Percentiles rank a stretch among this genome's conserved stretches.
Conservation (phyloP, 495 filamentous ascomycete genomes). For the Aspergillus taichungensis region DNA sequence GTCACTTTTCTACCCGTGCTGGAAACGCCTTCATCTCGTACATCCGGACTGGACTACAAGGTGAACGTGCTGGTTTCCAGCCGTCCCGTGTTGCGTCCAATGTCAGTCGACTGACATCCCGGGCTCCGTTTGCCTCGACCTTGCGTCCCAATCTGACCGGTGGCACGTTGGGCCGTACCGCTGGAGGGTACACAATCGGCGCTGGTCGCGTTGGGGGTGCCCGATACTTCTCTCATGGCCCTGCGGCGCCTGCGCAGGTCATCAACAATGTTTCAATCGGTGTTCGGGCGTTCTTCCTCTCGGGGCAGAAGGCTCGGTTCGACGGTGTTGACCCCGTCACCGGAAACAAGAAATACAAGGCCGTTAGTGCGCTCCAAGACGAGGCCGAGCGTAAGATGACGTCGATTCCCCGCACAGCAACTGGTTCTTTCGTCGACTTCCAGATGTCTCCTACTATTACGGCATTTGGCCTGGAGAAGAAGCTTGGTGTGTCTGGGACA, state of each 20-base stretch:
- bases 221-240: constrained; percentile 83
- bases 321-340: constrained; percentile 58
- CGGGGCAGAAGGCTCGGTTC: constrained; percentile 75
- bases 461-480: constrained; percentile 49
- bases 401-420: constrained; percentile 42
- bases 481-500: constrained; percentile 19
- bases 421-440: constrained; percentile 80
- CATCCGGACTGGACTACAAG: constrained; percentile 39
- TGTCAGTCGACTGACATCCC: constrained; percentile 57
- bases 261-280: constrained; percentile 91
- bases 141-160: constrained; percentile 89
- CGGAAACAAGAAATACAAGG: constrained; percentile 70
- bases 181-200: constrained; percentile 75
- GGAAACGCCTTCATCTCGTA: constrained; percentile 55
- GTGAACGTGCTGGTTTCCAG: constrained; percentile 56
- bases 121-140: constrained; percentile 80
- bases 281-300: constrained; percentile 81
- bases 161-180: constrained; percentile 72
- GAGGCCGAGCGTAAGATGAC: constrained; percentile 54
- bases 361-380: constrained; percentile 60
- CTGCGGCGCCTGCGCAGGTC: constrained; percentile 77
- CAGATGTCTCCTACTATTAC: constrained; percentile 79
- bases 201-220: constrained; percentile 61
- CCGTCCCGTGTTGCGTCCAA: constrained; percentile 57
- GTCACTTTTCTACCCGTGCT: constrained; percentile 65